These are phyloP conservation scores for Kwoniella botswanensis DNA, from an alignment of 768 basidiomycete species.

Conservation along the genomic window DNA sequence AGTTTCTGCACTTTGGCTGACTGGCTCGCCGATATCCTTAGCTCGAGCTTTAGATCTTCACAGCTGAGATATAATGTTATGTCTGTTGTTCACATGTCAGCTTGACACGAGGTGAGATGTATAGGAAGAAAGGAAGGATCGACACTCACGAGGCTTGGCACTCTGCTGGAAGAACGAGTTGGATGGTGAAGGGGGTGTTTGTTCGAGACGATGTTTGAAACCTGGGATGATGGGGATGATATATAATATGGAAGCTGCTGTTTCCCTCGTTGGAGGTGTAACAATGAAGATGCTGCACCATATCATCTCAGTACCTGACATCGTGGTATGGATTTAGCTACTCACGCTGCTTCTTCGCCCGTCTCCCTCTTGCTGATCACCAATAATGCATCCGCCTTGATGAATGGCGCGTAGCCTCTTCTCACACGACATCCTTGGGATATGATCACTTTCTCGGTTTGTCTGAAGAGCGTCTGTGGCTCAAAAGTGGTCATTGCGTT, in stretches of 20 bases:
- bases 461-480: slow-evolving; percentile 21
- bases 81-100: slow-evolving; percentile 24
- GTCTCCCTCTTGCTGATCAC: slow-evolving; percentile 21
- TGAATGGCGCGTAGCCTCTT: slow-evolving; percentile 23
- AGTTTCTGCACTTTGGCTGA: slow-evolving; percentile 34
- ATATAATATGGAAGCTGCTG: slow-evolving; percentile 24
- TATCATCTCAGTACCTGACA: not conserved
- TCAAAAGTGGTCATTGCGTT: slow-evolving; percentile 14
- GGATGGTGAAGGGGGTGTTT: slow-evolving; percentile 49
- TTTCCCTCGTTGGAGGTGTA: not conserved
- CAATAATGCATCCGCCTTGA: slow-evolving; percentile 28
- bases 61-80: slow-evolving; percentile 38
- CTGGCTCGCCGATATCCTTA: slow-evolving; percentile 37
- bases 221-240: slow-evolving; percentile 30
- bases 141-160: slow-evolving; percentile 43
- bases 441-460: slow-evolving; percentile 23
- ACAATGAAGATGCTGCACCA: slow-evolving; percentile 30
- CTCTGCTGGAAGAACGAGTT: slow-evolving; percentile 48
- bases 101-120: not conserved
- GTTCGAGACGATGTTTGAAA: slow-evolving; percentile 39
- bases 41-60: slow-evolving; percentile 24
- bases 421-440: slow-evolving; percentile 29
- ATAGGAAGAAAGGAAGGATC: not conserved
- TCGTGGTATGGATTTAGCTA: not conserved
- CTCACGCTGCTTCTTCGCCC: slow-evolving; percentile 27